These are phyloP conservation scores for Triticum turgidum DNA, from an alignment of 176 grass and related monocot genomes.

Conservation along the genomic window DNA sequence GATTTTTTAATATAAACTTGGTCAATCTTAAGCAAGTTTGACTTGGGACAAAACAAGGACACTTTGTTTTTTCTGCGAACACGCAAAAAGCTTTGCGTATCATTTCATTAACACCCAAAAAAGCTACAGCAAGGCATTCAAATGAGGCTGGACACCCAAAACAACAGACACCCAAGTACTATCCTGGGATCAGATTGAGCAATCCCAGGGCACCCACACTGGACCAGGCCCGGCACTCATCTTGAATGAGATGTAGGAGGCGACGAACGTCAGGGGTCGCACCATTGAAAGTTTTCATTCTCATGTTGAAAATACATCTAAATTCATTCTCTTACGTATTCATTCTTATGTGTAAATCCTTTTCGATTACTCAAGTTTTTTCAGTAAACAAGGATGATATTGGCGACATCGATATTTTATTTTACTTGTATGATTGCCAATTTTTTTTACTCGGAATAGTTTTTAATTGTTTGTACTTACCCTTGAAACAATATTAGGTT, in stretches of 20 bases:
- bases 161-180: background rate
- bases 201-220: background rate
- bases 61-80: no score
- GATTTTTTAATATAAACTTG: no score
- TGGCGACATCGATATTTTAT: slow-evolving; percentile 5
- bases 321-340: background rate
- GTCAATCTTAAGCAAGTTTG: no score
- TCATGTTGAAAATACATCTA: slow-evolving; percentile 4
- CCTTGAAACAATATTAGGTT: slow-evolving; percentile 54
- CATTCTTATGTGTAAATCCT: slow-evolving; percentile 15
- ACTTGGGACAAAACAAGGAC: no score
- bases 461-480: slow-evolving; percentile 25
- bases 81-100: no score
- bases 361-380: slow-evolving; percentile 15
- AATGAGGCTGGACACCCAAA: background rate
- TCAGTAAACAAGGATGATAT: background rate
- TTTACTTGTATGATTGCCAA: background rate
- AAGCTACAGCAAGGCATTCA: no score
- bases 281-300: background rate
- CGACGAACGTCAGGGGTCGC: background rate
- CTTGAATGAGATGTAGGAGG: background rate
- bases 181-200: background rate
- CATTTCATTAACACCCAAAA: no score
- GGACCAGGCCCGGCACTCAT: background rate
- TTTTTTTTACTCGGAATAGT: slow-evolving; percentile 6